Evolutionary conservation across 345 rosid genomes (phyloP).

Genomic region (Lepidium aucheri): DNA sequence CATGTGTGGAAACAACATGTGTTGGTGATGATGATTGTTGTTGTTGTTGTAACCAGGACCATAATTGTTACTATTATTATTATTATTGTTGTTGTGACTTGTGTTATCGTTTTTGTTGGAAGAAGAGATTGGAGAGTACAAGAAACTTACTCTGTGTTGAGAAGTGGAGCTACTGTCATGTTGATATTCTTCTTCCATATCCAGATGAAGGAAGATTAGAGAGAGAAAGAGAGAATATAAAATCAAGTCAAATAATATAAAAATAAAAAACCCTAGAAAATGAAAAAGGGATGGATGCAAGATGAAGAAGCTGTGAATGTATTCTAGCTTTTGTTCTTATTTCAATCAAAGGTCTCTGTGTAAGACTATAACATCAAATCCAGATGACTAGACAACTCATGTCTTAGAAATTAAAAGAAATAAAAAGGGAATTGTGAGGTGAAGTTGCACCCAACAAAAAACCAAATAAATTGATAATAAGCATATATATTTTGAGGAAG

Average conservation of each 20-base stretch:
- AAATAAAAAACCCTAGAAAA: constrained; percentile 23
- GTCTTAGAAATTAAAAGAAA: neutral
- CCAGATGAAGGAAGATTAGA: constrained; percentile 12
- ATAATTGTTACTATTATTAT: constrained; percentile 26
- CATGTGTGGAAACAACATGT: constrained; percentile 31
- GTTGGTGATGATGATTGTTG: constrained; percentile 16
- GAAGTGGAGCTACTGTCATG: constrained; percentile 50
- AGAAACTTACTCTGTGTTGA: constrained; percentile 52
- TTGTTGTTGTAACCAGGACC: constrained; percentile 21
- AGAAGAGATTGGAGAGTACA: constrained; percentile 54
- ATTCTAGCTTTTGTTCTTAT: constrained; percentile 27
- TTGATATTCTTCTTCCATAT: constrained; percentile 73
- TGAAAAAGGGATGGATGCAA: neutral
- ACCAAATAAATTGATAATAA: constrained; percentile 13
- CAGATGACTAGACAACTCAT: constrained; percentile 26
- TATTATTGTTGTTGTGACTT: constrained; percentile 24
- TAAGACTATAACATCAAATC: constrained; percentile 30
- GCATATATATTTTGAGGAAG: neutral
- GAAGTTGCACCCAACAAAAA: constrained; percentile 48
- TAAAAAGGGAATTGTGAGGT: constrained; percentile 16
- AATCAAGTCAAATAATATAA: neutral
- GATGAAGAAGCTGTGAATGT: constrained; percentile 15
- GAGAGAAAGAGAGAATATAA: constrained; percentile 21
- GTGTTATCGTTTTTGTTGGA: constrained; percentile 44
- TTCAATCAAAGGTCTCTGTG: constrained; percentile 35